These are phyloP conservation scores for Chloromonas sp. DNA, from an alignment of 163 green algal species.

Conservation along the genomic window DNA sequence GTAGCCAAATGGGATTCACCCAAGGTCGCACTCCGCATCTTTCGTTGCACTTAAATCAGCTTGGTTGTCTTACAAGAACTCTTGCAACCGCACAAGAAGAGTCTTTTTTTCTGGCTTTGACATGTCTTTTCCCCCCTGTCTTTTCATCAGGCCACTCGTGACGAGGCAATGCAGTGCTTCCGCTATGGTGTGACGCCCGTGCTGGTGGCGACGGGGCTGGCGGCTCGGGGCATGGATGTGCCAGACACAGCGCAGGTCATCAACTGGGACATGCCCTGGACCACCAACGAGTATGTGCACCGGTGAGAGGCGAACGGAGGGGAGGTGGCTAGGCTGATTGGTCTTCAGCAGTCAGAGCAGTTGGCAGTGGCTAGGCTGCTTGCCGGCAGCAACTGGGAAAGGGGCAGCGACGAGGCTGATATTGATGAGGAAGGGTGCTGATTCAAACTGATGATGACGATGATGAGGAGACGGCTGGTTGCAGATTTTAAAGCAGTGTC, in stretches of 20 bases:
- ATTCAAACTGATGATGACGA: too few species aligned
- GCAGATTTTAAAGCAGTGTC: not conserved
- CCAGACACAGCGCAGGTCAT: conserved; percentile 80
- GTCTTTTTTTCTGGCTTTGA: too few species aligned
- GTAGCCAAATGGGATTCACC: too few species aligned
- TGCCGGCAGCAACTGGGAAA: not conserved
- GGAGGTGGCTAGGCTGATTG: not conserved
- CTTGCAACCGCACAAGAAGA: too few species aligned
- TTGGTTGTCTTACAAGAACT: too few species aligned
- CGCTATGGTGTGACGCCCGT: conserved; percentile 22
- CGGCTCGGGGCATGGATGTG: conserved; percentile 86
- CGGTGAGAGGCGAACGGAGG: conserved; percentile 19
- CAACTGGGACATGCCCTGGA: conserved; percentile 64
- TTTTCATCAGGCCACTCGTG: conserved; percentile 40
- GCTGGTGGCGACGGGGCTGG: conserved; percentile 71
- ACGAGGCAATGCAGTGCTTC: conserved; percentile 87
- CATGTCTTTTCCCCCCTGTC: too few species aligned
- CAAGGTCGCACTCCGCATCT: too few species aligned
- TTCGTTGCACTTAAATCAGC: too few species aligned
- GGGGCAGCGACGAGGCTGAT: not conserved
- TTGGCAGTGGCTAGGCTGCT: not conserved
- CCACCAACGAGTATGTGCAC: conserved; percentile 83
- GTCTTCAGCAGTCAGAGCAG: not conserved
- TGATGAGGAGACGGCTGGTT: too few species aligned
- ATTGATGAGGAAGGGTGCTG: not conserved